These are phyloP conservation scores for Dipodascopsis uninucleata DNA, from an alignment of 805 yeast genomes.

Conservation along the genomic window DNA sequence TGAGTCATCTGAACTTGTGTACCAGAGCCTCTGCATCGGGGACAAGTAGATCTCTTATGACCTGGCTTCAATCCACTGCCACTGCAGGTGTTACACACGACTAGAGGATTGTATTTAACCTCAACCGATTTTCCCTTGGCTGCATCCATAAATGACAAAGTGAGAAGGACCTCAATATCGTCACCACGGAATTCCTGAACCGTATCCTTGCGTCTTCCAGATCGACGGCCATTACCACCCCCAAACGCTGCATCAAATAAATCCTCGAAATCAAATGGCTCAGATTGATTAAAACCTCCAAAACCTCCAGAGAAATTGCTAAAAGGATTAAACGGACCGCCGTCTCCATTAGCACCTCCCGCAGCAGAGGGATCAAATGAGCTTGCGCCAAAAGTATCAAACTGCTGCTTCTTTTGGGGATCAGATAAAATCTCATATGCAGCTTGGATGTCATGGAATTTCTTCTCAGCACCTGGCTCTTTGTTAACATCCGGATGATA, in stretches of 20 bases:
- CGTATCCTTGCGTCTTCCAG: conserved; percentile 41
- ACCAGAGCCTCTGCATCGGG: conserved; percentile 90
- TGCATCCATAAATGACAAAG: conserved; percentile 78
- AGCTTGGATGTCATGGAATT: conserved; percentile 88
- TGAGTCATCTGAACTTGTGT: conserved; percentile 76
- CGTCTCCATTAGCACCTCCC: conserved; percentile 47
- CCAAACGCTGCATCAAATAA: conserved; percentile 54
- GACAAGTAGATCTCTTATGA: conserved; percentile 71
- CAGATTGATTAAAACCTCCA: conserved; percentile 41
- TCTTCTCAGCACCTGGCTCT: conserved; percentile 79
- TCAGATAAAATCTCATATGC: conserved; percentile 83
- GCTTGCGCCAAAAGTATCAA: conserved; percentile 85
- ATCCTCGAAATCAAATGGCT: conserved; percentile 56
- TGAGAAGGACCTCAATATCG: conserved; percentile 63
- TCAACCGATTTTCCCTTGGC: conserved; percentile 69
- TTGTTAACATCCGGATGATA: conserved; percentile 97
- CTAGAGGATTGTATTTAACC: conserved; percentile 69
- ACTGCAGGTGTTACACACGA: conserved; percentile 71
- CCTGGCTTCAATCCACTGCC: conserved; percentile 85
- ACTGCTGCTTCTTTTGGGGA: conserved; percentile 59
- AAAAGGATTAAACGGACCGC: conserved; percentile 49
- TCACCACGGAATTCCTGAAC: conserved; percentile 85
- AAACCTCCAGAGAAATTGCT: conserved; percentile 48
- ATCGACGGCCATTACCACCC: conserved; percentile 36
- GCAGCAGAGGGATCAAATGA: conserved; percentile 67